These are phyloP conservation scores for Aspergillus udagawae DNA, from an alignment of 2,329 filamentous ascomycete genomes.

Conservation along the genomic window DNA sequence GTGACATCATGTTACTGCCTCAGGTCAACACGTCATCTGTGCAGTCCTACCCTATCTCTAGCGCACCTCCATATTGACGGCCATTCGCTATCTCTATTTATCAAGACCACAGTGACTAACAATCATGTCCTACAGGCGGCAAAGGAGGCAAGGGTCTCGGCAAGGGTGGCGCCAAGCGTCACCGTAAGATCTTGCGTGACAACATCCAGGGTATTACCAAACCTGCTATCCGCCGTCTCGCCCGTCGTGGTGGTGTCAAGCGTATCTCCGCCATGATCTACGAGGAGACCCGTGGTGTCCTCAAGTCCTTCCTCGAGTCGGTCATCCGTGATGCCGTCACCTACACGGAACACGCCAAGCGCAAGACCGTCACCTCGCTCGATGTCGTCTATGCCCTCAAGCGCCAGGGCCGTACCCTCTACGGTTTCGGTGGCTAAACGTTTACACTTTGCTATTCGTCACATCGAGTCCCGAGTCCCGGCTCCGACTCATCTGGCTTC, in stretches of 20 bases:
- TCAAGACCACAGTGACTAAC: conserved; percentile 11
- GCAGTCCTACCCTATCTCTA: background rate
- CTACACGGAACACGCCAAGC: conserved; percentile 80
- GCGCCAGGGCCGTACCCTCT: conserved; percentile 68
- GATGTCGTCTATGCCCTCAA: conserved; percentile 63
- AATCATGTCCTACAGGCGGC: conserved; percentile 58
- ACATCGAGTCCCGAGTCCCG: background rate
- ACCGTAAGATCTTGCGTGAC: conserved; percentile 99
- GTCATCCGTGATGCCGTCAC: conserved; percentile 78
- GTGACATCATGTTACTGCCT: conserved; percentile 19
- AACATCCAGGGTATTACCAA: conserved; percentile 99
- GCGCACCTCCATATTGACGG: background rate
- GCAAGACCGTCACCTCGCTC: conserved; percentile 55
- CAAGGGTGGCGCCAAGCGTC: conserved; percentile 98
- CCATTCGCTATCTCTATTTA: background rate
- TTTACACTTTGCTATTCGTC: background rate
- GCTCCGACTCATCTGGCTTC: background rate
- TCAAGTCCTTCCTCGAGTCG: conserved; percentile 79
- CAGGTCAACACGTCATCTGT: conserved; percentile 13
- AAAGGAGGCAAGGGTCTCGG: conserved; percentile 97
- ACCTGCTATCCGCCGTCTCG: conserved; percentile 97
- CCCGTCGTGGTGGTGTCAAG: conserved; percentile 99
- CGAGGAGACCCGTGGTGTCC: conserved; percentile 75
- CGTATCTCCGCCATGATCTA: conserved; percentile 98
- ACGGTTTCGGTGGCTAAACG: conserved; percentile 79